Evolutionary conservation across 31 red algal genomes (phyloP), one percentile per base, ranked within the genome.

Genomic region (Odonthalia washingtoniensis): DNA sequence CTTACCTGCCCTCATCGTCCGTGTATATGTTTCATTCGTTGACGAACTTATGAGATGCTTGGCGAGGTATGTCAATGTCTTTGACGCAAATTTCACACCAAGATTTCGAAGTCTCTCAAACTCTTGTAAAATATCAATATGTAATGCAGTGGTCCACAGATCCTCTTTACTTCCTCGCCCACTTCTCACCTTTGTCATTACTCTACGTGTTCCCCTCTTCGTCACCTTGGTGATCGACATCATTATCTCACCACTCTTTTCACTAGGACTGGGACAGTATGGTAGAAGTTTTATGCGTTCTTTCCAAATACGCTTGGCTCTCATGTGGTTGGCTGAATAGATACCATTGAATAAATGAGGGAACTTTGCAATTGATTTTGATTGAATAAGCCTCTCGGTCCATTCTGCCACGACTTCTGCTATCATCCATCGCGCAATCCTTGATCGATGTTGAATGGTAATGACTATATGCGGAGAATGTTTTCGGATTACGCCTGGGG

Each of bases 101-200:
- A 49, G 17, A 12, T 85, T 85, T 16, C 66, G 3, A 53, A 85
- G 60, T 27, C 81, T 34, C 26, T 85, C 62, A 46, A 85, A 85
- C 18, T 85, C 81, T 35, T 70, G 65, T 1, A 85, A 52, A 1
- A 85, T 2, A 28, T 49, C 44, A 26, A 2, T 36, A 2, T 73
- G 40, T 33, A 49, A 36, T 3, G 34, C 64, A 18, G 2, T 3
- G 1, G 67, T 63, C 81, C 81, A 85, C 36, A 37, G 33, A 27
- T 57, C 49, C 21, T 9, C 21, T 21, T 57, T 57, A 21, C 49
- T 9, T 9, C 49, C 21, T 57, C 49, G 9, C 21, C 21, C 49
- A 57, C 12, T 14, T 14, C 49, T 9, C 21, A 21, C 49, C 49
- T 57, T 57, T 14, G 21, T 9, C 12, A 57, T 9, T 14, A 21